Percentiles rank a stretch among this genome's conserved stretches.
Evolutionary conservation across 371 early-diverging fungal species (phyloP).

Genomic region (Mortierella sp.): DNA sequence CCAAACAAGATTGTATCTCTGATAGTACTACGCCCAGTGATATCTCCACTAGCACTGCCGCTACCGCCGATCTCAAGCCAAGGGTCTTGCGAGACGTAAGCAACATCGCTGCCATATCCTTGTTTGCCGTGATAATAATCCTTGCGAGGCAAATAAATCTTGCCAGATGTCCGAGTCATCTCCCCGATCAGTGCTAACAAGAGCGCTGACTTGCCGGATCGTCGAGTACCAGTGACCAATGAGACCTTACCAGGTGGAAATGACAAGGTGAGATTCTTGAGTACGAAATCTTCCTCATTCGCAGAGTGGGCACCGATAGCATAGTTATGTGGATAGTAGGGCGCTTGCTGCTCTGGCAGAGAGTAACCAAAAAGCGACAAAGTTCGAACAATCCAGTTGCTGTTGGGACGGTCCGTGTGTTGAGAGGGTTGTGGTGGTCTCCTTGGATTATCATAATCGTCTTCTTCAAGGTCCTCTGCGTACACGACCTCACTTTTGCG

Average conservation of each 20-base stretch:
- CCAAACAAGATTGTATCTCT: conserved; percentile 68
- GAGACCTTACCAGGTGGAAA: conserved; percentile 48
- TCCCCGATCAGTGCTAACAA: conserved; percentile 46
- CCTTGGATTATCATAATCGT: conserved; percentile 5
- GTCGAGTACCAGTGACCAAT: conserved; percentile 48
- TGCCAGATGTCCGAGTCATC: conserved; percentile 49
- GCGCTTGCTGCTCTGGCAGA: conserved; percentile 21
- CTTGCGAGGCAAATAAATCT: conserved; percentile 51
- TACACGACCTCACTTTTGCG: conserved; percentile 18
- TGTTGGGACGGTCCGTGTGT: conserved; percentile 5
- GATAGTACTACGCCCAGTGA: conserved; percentile 45
- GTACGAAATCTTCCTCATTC: conserved; percentile 18
- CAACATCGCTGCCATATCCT: conserved; percentile 51
- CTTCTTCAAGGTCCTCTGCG: conserved; percentile 37
- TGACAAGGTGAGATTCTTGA: conserved; percentile 31
- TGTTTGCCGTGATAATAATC: conserved; percentile 53
- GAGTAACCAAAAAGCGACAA: conserved; percentile 49
- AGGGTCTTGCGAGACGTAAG: conserved; percentile 50
- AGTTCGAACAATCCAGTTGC: conserved; percentile 48
- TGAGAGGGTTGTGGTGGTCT: conserved; percentile 2
- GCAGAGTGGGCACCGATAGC: conserved; percentile 2
- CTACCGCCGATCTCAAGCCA: conserved; percentile 53
- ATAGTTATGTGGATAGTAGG: conserved; percentile 4
- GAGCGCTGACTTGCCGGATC: conserved; percentile 47
- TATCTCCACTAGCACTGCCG: conserved; percentile 23